Evolutionary conservation across 176 grass and related monocot genomes (phyloP).

Genomic region (Carex parvula): DNA sequence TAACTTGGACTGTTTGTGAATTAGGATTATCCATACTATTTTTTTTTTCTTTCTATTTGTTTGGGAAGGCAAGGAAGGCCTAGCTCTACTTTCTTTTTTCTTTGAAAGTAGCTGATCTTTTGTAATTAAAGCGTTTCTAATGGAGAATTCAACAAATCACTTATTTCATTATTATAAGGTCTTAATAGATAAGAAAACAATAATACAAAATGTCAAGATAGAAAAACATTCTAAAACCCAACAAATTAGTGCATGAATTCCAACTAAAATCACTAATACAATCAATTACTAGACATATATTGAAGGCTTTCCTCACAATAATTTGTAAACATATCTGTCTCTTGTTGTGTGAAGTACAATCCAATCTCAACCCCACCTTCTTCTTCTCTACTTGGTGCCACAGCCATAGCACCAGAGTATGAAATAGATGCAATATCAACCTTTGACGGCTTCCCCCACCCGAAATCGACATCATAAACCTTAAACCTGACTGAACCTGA

Average conservation of each 20-base stretch:
- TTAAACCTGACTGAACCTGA: conserved; percentile 27
- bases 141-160: too few species aligned
- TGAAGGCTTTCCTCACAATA: conserved; percentile 20
- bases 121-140: too few species aligned
- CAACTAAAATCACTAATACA: neutral
- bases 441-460: conserved; percentile 40
- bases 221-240: neutral
- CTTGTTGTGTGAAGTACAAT: conserved; percentile 22
- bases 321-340: conserved; percentile 32
- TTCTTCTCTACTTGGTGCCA: conserved; percentile 41
- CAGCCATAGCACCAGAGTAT: conserved; percentile 37
- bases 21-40: too few species aligned
- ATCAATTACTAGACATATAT: neutral
- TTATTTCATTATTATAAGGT: neutral
- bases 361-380: conserved; percentile 41
- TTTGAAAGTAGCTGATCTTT: too few species aligned
- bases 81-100: too few species aligned
- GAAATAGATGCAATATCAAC: conserved; percentile 48
- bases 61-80: too few species aligned
- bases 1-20: too few species aligned
- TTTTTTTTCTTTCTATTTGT: too few species aligned
- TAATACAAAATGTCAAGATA: neutral
- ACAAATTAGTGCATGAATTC: neutral
- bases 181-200: neutral
- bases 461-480: conserved; percentile 40